Percentiles rank a stretch among this genome's conserved stretches.
Evolutionary conservation across 2,329 filamentous ascomycete species (phyloP).

Genomic region (Ampelomyces quisqualis): DNA sequence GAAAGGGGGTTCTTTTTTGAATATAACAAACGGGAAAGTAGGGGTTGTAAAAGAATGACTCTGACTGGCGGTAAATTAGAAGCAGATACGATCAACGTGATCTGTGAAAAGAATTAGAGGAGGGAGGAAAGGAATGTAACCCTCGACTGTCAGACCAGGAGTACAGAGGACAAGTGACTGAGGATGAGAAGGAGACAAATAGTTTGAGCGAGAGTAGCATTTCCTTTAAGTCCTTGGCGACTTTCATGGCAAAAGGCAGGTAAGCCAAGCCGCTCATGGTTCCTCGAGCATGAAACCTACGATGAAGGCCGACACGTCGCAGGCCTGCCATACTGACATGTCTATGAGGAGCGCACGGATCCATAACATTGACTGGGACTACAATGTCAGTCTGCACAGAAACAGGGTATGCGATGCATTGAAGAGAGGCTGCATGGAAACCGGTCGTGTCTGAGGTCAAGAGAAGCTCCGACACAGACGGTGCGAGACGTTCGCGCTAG

Average conservation of each 20-base stretch:
- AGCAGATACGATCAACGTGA: slow-evolving; percentile 47
- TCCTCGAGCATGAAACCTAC: slow-evolving; percentile 44
- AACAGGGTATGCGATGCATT: slow-evolving; percentile 36
- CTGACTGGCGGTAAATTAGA: slow-evolving; percentile 45
- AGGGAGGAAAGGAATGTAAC: slow-evolving; percentile 47
- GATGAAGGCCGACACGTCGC: slow-evolving; percentile 45
- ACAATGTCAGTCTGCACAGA: slow-evolving; percentile 25
- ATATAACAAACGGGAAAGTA: slow-evolving; percentile 19
- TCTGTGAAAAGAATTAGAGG: slow-evolving; percentile 41
- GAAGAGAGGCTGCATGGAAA: slow-evolving; percentile 34
- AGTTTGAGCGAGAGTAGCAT: slow-evolving; percentile 28
- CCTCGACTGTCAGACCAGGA: slow-evolving; percentile 36
- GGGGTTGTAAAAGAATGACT: slow-evolving; percentile 36
- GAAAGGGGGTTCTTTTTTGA: slow-evolving; percentile 7
- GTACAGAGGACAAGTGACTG: slow-evolving; percentile 33
- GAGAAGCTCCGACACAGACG: slow-evolving; percentile 28
- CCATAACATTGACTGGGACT: slow-evolving; percentile 30
- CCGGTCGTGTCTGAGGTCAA: slow-evolving; percentile 37
- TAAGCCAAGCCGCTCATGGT: slow-evolving; percentile 32
- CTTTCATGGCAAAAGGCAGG: slow-evolving; percentile 20
- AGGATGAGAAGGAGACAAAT: slow-evolving; percentile 35
- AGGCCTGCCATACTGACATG: slow-evolving; percentile 32
- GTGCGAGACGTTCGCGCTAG: slow-evolving; percentile 27
- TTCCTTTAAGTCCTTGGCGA: slow-evolving; percentile 43
- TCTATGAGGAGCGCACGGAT: slow-evolving; percentile 30